Conservation (phyloP, 139 green algal genomes). For the Klebsormidium nitens region DNA sequence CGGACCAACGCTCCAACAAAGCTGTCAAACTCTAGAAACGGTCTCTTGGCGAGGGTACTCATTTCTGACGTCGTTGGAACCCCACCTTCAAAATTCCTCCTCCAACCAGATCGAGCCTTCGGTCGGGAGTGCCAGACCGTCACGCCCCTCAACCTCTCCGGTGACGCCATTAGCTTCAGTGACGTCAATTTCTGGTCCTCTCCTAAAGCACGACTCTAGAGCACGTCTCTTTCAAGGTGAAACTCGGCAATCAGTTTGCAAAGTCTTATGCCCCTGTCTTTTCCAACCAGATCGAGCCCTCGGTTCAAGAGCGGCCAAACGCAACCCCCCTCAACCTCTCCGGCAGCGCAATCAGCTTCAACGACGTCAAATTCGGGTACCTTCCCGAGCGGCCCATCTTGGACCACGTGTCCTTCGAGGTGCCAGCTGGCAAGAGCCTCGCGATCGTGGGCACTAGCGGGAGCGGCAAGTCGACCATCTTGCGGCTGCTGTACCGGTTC, state of each 20-base stretch:
- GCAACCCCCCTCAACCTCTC: neutral
- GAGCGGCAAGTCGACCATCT: conserved; percentile 51
- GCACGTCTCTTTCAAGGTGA: too few species aligned
- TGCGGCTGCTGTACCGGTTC: conserved; percentile 58
- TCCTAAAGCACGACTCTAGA: too few species aligned
- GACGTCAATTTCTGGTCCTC: too few species aligned
- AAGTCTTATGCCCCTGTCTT: too few species aligned
- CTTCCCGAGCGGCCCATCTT: conserved; percentile 23
- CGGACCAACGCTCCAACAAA: too few species aligned
- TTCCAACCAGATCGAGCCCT: conserved; percentile 12
- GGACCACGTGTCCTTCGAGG: conserved; percentile 55
- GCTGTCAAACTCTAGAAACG: too few species aligned
- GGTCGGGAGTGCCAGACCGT: neutral
- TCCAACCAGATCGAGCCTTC: conserved; percentile 10
- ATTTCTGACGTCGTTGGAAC: too few species aligned
- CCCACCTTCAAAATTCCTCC: too few species aligned
- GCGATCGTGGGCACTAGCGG: conserved; percentile 84
- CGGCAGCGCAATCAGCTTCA: neutral
- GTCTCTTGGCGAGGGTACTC: too few species aligned
- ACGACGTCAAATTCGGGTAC: conserved; percentile 9
- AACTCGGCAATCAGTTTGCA: too few species aligned
- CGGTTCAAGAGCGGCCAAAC: neutral
- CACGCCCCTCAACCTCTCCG: neutral
- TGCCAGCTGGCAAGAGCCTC: conserved; percentile 75
- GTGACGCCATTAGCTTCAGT: too few species aligned